Conservation (phyloP, 1,284 basidiomycete genomes). For the Puccinia novopanici region DNA sequence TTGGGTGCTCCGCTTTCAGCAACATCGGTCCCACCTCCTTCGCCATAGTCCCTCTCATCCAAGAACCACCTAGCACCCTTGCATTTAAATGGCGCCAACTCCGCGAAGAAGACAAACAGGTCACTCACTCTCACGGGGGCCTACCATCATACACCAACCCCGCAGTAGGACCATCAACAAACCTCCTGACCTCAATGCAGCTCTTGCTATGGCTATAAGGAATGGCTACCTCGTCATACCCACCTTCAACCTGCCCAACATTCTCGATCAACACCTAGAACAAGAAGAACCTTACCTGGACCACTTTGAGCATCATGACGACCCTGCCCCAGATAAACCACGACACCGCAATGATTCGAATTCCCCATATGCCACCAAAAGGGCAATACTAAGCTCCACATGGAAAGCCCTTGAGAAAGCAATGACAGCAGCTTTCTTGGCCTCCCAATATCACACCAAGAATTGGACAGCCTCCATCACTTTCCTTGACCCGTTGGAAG, state of each 20-base stretch:
- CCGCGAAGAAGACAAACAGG: no score
- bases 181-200: neutral
- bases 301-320: neutral
- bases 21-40: no score
- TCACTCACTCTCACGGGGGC: neutral
- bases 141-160: neutral
- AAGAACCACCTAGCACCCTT: no score
- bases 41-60: no score
- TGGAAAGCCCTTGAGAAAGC: constrained; percentile 8
- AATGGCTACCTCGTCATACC: neutral
- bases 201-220: neutral
- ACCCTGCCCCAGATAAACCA: neutral
- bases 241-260: neutral
- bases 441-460: neutral
- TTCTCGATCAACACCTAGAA: neutral
- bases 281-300: neutral
- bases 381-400: neutral
- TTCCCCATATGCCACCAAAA: neutral
- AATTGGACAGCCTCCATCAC: neutral
- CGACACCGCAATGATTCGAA: neutral
- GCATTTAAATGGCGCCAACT: no score
- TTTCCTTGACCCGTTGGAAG: neutral
- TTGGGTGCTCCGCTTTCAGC: no score
- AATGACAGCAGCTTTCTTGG: neutral
- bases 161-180: neutral